Conservation (phyloP, 2,329 filamentous ascomycete genomes). For the Fusarium abutilonis region DNA sequence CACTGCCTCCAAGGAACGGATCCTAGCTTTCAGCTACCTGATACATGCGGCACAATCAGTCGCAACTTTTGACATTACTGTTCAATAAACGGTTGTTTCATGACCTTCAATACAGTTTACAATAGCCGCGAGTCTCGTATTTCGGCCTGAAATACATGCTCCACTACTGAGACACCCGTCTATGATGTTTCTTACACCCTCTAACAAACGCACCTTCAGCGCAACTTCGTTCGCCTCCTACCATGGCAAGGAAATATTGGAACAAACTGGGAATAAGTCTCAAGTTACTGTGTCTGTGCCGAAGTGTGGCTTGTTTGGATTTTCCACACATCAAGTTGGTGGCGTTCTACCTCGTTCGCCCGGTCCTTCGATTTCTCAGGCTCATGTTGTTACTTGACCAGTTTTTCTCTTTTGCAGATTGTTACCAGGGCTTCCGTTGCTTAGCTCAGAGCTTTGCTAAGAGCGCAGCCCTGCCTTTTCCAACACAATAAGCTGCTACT, state of each 20-base stretch:
- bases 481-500: constrained; percentile 23
- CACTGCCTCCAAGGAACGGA: constrained; percentile 29
- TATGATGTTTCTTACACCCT: constrained; percentile 11
- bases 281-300: constrained; percentile 20
- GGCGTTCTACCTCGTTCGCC: constrained; percentile 26
- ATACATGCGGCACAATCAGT: constrained; percentile 20
- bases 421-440: constrained; percentile 19
- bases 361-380: constrained; percentile 19
- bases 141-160: constrained; percentile 3
- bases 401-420: constrained; percentile 35
- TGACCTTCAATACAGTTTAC: constrained; percentile 15
- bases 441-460: constrained; percentile 30
- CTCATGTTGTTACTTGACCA: constrained; percentile 15
- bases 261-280: constrained; percentile 10
- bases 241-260: constrained; percentile 24
- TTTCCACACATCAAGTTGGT: constrained; percentile 32
- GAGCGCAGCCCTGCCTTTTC: constrained; percentile 38
- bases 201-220: constrained; percentile 20
- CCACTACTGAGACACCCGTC: constrained; percentile 25
- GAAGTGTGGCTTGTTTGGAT: constrained; percentile 34
- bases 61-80: constrained; percentile 14
- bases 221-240: constrained; percentile 27
- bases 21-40: constrained; percentile 18
- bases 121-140: neutral
- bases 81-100: constrained; percentile 13